Evolutionary conservation across 352 stramenopile genomes (phyloP), one percentile per base, ranked within the genome.

Genomic region (Phytophthora fragariaefolia): DNA sequence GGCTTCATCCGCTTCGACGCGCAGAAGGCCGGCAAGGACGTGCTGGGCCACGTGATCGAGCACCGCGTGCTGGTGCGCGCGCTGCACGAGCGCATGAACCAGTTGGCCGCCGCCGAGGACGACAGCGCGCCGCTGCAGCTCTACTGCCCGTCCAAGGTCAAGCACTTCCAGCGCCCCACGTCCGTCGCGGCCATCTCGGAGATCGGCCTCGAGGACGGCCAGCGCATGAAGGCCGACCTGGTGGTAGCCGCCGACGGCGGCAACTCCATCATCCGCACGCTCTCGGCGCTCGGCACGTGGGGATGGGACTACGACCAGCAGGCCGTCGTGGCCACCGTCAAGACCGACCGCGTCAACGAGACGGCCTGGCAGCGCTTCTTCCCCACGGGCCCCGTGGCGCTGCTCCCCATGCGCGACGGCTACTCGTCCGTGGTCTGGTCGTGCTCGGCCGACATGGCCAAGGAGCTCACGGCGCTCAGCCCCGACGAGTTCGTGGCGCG

Each of bases 251-350:
- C 91, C 6, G 92, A 98, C 58, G 92, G 92, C 43, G 90, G 85
- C 58, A 92, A 93, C 71, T 98, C 91, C 65, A 90, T 95, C 69
- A 81, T 95, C 47, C 89, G 91, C 48, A 87, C 82, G 65, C 75
- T 97, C 38, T 88, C 89, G 55, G 89, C 86, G 7, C 77, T 98
- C 17, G 82, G 85, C 58, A 96, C 88, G 4, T 98, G 88, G 85
- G 93, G 91, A 46, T 98, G 90, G 91, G 85, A 94, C 62, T 98
- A 98, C 73, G 91, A 96, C 69, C 93, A 98, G 64, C 80, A 96
- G 52, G 93, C 91, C 0, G 82, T 98, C 18, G 93, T 98, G n/a
- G 86, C 87, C 4, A 97, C 90, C 10, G 87, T 98, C 60, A 95
- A 93, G 80, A 96, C 84, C 3, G 85, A 91, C 60, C 56, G 72